phyloP scores from a whole-genome alignment of 2,329 filamentous ascomycete genomes.

The Claviceps africana region DNA sequence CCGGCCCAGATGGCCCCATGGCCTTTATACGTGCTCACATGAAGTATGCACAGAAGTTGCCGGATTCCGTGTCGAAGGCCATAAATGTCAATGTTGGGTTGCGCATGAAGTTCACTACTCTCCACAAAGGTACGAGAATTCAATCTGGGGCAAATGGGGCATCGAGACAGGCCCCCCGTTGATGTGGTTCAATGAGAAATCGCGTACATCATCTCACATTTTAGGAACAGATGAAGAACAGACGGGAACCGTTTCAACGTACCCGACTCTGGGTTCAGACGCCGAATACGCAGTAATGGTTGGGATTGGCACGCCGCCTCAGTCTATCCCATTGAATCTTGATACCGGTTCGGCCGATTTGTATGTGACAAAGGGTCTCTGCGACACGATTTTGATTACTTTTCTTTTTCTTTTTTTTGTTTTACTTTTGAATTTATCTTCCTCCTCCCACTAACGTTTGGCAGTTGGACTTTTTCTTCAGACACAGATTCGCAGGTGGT shows the following conservation, averaged over 20 bases:
- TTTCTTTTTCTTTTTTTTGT: no score
- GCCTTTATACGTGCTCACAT: constrained; percentile 19
- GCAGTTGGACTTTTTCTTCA: constrained; percentile 55
- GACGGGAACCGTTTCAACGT: constrained; percentile 13
- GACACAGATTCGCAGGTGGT: constrained; percentile 34
- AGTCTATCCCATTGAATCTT: constrained; percentile 51
- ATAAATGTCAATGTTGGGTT: constrained; percentile 12
- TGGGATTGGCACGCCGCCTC: constrained; percentile 41
- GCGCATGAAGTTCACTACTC: constrained; percentile 11
- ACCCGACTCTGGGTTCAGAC: constrained; percentile 27
- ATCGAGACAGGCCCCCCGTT: background rate
- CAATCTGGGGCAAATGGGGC: background rate
- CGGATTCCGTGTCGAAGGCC: constrained; percentile 13
- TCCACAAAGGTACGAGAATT: constrained; percentile 1
- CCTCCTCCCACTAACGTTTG: background rate
- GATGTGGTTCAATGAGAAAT: background rate
- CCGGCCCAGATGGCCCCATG: constrained; percentile 17
- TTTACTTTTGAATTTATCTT: background rate
- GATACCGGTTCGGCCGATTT: constrained; percentile 48
- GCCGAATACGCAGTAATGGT: constrained; percentile 48
- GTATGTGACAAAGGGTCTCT: constrained; percentile 9
- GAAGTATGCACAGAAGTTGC: constrained; percentile 23
- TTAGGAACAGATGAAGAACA: constrained; percentile 2
- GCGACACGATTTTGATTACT: background rate
- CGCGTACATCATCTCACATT: background rate